These are phyloP conservation scores for Coemansia sp. DNA, from an alignment of 192 early-diverging fungal genomes.

Conservation along the genomic window DNA sequence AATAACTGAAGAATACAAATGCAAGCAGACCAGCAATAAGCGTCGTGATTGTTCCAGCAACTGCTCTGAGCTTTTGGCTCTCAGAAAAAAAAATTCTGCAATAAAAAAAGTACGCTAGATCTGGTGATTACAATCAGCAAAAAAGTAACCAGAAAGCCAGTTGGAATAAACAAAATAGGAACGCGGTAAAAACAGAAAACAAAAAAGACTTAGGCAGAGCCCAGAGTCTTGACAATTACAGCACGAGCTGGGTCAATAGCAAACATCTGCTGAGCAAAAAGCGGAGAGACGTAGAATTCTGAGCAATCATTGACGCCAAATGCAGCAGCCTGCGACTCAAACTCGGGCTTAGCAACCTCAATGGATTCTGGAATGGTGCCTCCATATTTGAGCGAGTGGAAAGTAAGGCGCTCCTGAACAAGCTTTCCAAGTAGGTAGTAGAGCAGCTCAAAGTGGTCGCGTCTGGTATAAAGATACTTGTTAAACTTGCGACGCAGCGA, in stretches of 20 bases:
- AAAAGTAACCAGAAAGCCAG: constrained; percentile 6
- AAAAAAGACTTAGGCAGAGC: background rate
- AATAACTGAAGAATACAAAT: background rate
- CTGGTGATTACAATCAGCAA: background rate
- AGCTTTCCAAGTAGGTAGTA: constrained; percentile 72
- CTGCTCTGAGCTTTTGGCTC: background rate
- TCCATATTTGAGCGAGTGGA: constrained; percentile 63
- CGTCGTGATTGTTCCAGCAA: background rate
- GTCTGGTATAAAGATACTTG: constrained; percentile 75
- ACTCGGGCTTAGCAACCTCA: constrained; percentile 59
- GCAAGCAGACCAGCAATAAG: background rate
- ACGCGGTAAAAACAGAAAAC: constrained; percentile 1
- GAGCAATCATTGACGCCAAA: constrained; percentile 59
- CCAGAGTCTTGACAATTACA: constrained; percentile 44
- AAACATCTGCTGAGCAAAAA: constrained; percentile 55
- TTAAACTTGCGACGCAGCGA: constrained; percentile 78
- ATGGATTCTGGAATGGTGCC: constrained; percentile 58
- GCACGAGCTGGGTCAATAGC: constrained; percentile 18
- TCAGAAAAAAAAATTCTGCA: constrained; percentile 2
- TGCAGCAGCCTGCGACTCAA: constrained; percentile 59
- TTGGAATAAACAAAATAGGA: background rate
- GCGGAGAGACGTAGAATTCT: constrained; percentile 55
- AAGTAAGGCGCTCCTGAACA: constrained; percentile 71
- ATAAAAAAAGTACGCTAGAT: constrained; percentile 1
- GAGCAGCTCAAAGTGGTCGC: constrained; percentile 81